Conservation (phyloP, 305 asterid species). For the Fraxinus latifolia region DNA sequence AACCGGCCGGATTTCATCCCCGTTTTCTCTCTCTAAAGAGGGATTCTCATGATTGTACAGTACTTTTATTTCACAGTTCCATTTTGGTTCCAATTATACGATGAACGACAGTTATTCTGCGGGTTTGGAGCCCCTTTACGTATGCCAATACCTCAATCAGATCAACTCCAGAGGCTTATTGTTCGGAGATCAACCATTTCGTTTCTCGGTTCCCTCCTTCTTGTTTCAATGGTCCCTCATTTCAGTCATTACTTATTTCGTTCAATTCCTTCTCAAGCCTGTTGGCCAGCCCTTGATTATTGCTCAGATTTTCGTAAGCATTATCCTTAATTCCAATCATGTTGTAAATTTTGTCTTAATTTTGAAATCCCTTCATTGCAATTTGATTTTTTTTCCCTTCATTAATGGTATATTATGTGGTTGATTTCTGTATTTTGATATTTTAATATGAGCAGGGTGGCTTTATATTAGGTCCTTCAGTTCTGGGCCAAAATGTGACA, state of each 20-base stretch:
- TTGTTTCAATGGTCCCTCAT: slow-evolving; percentile 56
- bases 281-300: slow-evolving; percentile 60
- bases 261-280: slow-evolving; percentile 52
- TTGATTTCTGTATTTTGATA: slow-evolving; percentile 22
- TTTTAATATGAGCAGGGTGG: slow-evolving; percentile 56
- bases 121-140: slow-evolving; percentile 21
- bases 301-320: slow-evolving; percentile 62
- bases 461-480: slow-evolving; percentile 57
- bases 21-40: slow-evolving; percentile 5
- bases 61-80: background rate
- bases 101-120: slow-evolving; percentile 28
- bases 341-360: background rate
- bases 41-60: slow-evolving; percentile 7
- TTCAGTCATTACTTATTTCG: slow-evolving; percentile 42
- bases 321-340: background rate
- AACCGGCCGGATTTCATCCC: background rate
- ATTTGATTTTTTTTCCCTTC: background rate
- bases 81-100: background rate
- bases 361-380: background rate
- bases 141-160: slow-evolving; percentile 39
- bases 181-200: slow-evolving; percentile 40
- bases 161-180: slow-evolving; percentile 50
- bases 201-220: slow-evolving; percentile 45
- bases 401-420: background rate
- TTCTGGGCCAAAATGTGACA: slow-evolving; percentile 39